Evolutionary conservation across 371 early-diverging fungal genomes (phyloP).

Genomic region (Circinella umbellata): DNA sequence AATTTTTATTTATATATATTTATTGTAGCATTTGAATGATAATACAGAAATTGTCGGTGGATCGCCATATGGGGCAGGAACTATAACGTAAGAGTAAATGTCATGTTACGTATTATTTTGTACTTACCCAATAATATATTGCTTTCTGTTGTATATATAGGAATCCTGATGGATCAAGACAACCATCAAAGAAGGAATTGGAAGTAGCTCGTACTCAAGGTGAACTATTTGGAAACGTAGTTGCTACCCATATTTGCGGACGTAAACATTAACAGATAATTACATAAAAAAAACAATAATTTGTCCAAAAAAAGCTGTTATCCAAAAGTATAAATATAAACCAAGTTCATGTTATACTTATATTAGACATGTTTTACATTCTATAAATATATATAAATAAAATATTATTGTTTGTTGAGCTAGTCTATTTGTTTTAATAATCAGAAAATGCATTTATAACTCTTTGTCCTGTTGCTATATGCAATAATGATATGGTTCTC

Average conservation of each 20-base stretch:
- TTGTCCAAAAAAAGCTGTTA: neutral
- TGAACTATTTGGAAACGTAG: conserved; percentile 25
- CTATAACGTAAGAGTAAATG: conserved; percentile 12
- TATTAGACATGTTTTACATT: too few species aligned
- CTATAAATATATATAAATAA: too few species aligned
- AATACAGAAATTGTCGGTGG: conserved; percentile 53
- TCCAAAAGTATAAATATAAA: neutral
- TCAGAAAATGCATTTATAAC: too few species aligned
- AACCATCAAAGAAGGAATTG: conserved; percentile 64
- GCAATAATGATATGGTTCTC: too few species aligned
- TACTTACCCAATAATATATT: neutral
- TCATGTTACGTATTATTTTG: neutral
- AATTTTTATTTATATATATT: neutral
- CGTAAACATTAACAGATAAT: neutral
- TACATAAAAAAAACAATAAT: too few species aligned
- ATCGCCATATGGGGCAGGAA: conserved; percentile 44
- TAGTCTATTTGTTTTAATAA: too few species aligned
- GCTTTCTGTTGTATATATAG: neutral
- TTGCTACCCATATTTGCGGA: conserved; percentile 19
- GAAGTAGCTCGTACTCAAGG: conserved; percentile 60
- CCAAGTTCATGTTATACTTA: too few species aligned
- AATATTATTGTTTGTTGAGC: too few species aligned
- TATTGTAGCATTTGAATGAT: conserved; percentile 19
- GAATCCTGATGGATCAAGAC: conserved; percentile 45
- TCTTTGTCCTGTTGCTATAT: too few species aligned